phyloP scores from a whole-genome alignment of 176 grass and related monocot genomes.

The Oryza punctata region DNA sequence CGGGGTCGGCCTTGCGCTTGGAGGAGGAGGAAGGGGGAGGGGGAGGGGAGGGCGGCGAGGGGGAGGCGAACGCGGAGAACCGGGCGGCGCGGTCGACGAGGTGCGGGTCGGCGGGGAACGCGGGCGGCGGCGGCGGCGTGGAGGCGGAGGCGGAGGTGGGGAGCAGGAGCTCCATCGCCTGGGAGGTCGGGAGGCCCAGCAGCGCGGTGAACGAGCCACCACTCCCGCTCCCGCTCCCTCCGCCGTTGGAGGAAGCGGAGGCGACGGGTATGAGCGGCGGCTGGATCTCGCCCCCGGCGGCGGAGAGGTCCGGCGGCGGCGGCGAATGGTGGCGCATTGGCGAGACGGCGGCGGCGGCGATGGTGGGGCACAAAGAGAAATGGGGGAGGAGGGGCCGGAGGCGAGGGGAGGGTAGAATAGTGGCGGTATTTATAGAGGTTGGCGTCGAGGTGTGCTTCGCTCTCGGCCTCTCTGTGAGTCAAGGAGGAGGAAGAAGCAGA shows the following conservation, averaged over 20 bases:
- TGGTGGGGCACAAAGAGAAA: no score
- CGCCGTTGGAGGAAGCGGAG: neutral
- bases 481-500: neutral
- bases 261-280: neutral
- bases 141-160: neutral
- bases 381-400: neutral
- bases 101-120: conserved; percentile 66
- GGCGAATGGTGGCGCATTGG: conserved; percentile 49
- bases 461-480: neutral
- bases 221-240: neutral
- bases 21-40: neutral
- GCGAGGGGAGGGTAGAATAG: neutral
- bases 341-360: neutral
- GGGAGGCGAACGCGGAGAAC: conserved; percentile 57
- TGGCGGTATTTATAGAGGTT: conserved; percentile 34
- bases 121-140: conserved; percentile 21
- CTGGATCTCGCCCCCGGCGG: conserved; percentile 50
- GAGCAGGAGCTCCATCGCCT: conserved; percentile 54
- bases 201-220: conserved; percentile 75
- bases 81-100: conserved; percentile 61
- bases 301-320: conserved; percentile 37
- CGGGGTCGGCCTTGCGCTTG: conserved; percentile 51
- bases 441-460: neutral
- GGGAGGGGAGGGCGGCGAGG: conserved; percentile 21
- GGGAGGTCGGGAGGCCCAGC: conserved; percentile 48